Base-by-base conservation (phyloP, 2,329 filamentous ascomycete species). In the Colletotrichum euphorbiae region DNA sequence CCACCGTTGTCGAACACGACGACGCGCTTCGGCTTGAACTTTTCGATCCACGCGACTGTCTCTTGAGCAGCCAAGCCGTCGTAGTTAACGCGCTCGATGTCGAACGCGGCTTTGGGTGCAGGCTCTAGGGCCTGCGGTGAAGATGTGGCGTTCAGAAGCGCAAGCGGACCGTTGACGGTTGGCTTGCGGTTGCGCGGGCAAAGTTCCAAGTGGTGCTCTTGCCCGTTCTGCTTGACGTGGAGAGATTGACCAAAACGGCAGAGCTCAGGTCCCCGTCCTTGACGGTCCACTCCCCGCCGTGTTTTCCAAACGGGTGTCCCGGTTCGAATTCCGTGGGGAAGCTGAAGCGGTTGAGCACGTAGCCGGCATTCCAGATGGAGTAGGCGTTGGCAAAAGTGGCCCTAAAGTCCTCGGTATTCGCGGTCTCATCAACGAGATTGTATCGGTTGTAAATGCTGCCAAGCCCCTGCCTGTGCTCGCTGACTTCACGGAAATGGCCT, bases 391-490 rank as follows among this genome's bases (percentile, higher is more conserved):
- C 43, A 31, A 59, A 62, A 48, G 43, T 46, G 1, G 55, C 61
- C 36, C 69, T 67, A 51, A 43, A 65, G n/a, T 68, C 65, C 28
- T 65, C 65, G n/a, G 65, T 3, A 12, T 42, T 19, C 6, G 38
- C 50, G n/a, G 50, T 38, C 33, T 67, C 61, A 11, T 56, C 70
- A 8, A 66, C 67, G 28, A 75, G 70, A 12, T 55, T 69, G 68
- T 83, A 84, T 13, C 77, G 77, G 73, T 85, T 85, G 72, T 85
- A 85, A 3, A 85, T 64, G 2, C 76, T 74, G 9, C 65, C 65
- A 3, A 60, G 61, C 2, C 33, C 48, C 33, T 55, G 33, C 17
- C 65, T 79, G 70, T 82, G 76, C 4, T 71, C 72, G 67, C 76
- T 80, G 6, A 74, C 75, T 46, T 82, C 81, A n/a, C 75, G 64